Evolutionary conservation across 306 rosid species (phyloP).

Genomic region (Carpinus fangiana): DNA sequence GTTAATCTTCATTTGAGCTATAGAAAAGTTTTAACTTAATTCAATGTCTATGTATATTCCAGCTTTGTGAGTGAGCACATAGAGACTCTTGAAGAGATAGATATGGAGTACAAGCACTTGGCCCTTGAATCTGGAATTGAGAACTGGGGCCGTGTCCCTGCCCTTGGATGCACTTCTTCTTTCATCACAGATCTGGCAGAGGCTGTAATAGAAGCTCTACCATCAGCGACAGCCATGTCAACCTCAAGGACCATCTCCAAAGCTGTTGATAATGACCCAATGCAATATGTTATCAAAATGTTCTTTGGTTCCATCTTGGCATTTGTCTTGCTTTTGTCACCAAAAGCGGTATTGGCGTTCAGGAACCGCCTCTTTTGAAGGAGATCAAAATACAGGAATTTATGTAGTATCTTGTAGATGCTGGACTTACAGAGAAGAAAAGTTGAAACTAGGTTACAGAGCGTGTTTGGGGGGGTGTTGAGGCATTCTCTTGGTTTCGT

Average conservation of each 20-base stretch:
- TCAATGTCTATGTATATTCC: conserved; percentile 19
- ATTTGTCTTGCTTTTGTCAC: conserved; percentile 66
- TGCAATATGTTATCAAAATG: conserved; percentile 53
- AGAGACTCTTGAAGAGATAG: conserved; percentile 98
- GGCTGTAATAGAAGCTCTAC: conserved; percentile 92
- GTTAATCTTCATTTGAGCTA: not conserved
- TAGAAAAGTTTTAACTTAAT: not conserved
- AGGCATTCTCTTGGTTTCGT: not conserved
- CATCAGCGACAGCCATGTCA: conserved; percentile 70
- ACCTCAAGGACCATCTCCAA: conserved; percentile 45
- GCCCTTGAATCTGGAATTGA: conserved; percentile 92
- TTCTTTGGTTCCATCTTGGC: conserved; percentile 82
- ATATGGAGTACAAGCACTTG: conserved; percentile 89
- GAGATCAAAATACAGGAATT: not conserved
- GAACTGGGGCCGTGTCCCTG: conserved; percentile 99
- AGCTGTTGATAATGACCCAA: conserved; percentile 50
- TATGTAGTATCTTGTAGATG: not conserved
- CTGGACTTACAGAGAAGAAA: not conserved
- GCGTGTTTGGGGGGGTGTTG: not conserved
- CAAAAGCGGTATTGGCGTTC: conserved; percentile 60
- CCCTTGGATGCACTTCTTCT: conserved; percentile 81
- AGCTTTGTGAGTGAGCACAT: conserved; percentile 99
- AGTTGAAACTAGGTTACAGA: not conserved
- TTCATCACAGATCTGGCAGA: conserved; percentile 88
- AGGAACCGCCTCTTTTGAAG: conserved; percentile 53